A percentile compares a stretch with the other conserved stretches of the same genome.
Conservation (phyloP, 2,329 filamentous ascomycete species). For the Ophiostoma novo-ulmi region DNA sequence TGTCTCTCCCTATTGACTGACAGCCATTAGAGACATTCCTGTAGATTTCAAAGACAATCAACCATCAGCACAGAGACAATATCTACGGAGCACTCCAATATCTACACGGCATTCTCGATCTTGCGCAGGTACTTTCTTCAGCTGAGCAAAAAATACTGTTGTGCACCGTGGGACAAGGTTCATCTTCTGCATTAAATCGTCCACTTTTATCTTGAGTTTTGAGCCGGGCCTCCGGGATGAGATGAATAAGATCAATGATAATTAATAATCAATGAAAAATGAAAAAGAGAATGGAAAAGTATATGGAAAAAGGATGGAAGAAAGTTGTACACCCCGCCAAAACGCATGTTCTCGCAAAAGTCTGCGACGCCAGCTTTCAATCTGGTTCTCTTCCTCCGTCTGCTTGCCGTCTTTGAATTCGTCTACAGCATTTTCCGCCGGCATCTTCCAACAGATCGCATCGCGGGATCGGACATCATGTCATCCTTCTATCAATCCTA, state of each 20-base stretch:
- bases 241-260: background rate
- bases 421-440: background rate
- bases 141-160: background rate
- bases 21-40: background rate
- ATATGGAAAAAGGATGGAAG: background rate
- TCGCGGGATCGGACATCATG: background rate
- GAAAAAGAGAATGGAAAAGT: background rate
- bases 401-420: background rate
- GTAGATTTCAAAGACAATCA: background rate
- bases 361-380: background rate
- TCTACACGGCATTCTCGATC: background rate
- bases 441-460: background rate
- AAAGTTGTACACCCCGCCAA: background rate
- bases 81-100: background rate
- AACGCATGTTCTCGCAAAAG: background rate
- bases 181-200: background rate
- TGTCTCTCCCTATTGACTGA: background rate
- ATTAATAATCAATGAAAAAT: background rate
- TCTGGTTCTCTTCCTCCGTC: too few species aligned
- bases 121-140: background rate
- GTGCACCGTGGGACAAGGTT: background rate
- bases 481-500: background rate
- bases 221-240: background rate
- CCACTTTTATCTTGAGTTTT: slow-evolving; percentile 2
- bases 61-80: background rate